Evolutionary conservation across 2,329 filamentous ascomycete species (phyloP), one percentile per base, ranked within the genome.

Genomic region (Neophaeococcomyces aloes): DNA sequence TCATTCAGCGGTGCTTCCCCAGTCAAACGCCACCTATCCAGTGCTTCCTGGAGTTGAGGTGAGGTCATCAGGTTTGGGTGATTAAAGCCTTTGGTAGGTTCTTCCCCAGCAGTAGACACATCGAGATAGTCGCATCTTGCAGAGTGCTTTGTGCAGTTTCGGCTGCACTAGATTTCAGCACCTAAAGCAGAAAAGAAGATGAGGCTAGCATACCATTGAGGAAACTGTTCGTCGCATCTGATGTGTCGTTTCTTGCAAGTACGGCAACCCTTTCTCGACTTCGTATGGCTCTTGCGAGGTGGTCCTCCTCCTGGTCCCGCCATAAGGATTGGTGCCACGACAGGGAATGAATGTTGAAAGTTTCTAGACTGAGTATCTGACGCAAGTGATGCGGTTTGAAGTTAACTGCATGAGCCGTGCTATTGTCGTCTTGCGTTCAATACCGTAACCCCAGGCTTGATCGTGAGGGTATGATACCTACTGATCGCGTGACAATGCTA

Each of bases 141-240:
- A 69, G 95, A 94, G 69, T 98, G 91, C 69, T 96, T 98, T 49
- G 89, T 95, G 68, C 91, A 98, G 67, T 98, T 98, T 59, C 86
- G 86, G 70, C 88, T 94, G 59, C 14, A 48, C 19, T 27, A 31
- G 18, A n/a, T 33, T 14, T 34, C 21, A 48, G 25, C 14, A 36
- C 31, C 38, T 48, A 31, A 31, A 25, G 42, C 36, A 45, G 38
- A 30, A 4, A 19, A 15, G 10, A 39, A 15, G 25, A n/a, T 7
- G 11, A 8, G 75, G 57, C 72, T 13, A 7, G 17, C 39, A 17
- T 42, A 94, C 87, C 89, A 98, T 76, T 98, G 91, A 40, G 91
- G 91, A 59, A 94, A 95, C 55, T 79, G 94, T 65, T 98, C 91
- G 61, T 98, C 91, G 68, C 91, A 98, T 58, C 91, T 79, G 62